Conservation (phyloP, 305 asterid species). For the Euphrasia arctica region DNA sequence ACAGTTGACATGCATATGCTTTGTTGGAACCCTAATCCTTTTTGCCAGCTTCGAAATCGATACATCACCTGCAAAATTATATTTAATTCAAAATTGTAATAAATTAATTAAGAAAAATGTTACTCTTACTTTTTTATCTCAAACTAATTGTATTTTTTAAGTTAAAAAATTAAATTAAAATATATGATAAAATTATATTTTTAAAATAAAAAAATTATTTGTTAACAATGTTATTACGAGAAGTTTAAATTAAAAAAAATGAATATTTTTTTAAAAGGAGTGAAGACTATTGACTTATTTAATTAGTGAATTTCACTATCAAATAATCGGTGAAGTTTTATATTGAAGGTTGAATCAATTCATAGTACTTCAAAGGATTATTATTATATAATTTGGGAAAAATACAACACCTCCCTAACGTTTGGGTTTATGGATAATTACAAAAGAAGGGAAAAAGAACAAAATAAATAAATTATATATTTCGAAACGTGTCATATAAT, state of each 20-base stretch:
- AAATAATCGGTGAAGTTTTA: not conserved
- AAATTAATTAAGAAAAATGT: too few relatives aligned
- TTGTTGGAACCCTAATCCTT: not conserved
- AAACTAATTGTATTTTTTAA: too few relatives aligned
- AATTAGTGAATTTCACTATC: not conserved
- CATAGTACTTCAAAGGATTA: not conserved
- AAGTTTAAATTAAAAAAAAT: too few relatives aligned
- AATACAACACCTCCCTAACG: not conserved
- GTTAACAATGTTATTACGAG: too few relatives aligned
- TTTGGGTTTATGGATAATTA: not conserved
- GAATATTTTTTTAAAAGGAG: too few relatives aligned
- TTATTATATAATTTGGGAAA: not conserved
- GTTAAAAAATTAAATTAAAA: too few relatives aligned
- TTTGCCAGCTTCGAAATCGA: not conserved
- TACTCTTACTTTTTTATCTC: too few relatives aligned
- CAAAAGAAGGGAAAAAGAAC: not conserved
- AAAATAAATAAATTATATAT: too few relatives aligned
- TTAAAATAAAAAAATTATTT: too few relatives aligned
- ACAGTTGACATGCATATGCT: constrained; percentile 27
- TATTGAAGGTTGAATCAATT: constrained; percentile 14
- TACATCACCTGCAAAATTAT: not conserved
- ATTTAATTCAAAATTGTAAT: not conserved
- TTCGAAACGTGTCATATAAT: too few relatives aligned
- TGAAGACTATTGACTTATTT: too few relatives aligned
- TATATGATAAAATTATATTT: too few relatives aligned